Base-by-base conservation (phyloP, 345 rosid species). In the Acer campestre region DNA sequence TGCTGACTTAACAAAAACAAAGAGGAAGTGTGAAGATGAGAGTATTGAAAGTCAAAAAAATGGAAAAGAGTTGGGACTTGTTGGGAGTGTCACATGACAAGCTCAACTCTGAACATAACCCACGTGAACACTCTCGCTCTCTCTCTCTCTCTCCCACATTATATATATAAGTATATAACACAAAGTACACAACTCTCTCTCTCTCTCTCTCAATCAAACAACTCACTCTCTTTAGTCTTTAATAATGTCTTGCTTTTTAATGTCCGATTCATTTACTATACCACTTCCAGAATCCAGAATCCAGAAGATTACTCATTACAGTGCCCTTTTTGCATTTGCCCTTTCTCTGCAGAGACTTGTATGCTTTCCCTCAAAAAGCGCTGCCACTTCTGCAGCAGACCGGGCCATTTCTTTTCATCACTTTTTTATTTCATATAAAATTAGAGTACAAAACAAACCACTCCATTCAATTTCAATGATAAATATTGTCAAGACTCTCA, bases 71-170 rank as follows among this genome's bases (percentile, higher is more conserved):
- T 35, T 35, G 38, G 38, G 38, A 35, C 6, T 4, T 4, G 25
- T 7, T 59, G 63, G 27, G 70, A 46, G 17, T 58, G 77, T 81
- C 88, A 85, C 88, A 69, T 80, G 85, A 75, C 76, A 58, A 46
- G 79, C 46, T 42, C 10, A 42, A 4, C 6, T 35, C 82, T 75
- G 85, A 82, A 16, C 65, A 62, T 22, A 23, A 31, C 77, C 77
- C 88, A 82, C 82, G 88, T 82, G 85, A 73, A n/a, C 23, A 11
- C 38, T 35, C 38, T 35, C 38, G 38, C 38, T 35, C 51, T 2
- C 29, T 1, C 29, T n/a, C n/a, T n/a, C n/a, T n/a, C n/a, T n/a
- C n/a, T n/a, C n/a, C n/a, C n/a, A n/a, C n/a, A n/a, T n/a, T 25
- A 48, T 13, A 13, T 29, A 29, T 29, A 29, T 29, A 29, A 2